Evolutionary conservation across 345 rosid genomes (phyloP), one percentile per base, ranked within the genome.

Genomic region (Rhodomyrtus tomentosa): DNA sequence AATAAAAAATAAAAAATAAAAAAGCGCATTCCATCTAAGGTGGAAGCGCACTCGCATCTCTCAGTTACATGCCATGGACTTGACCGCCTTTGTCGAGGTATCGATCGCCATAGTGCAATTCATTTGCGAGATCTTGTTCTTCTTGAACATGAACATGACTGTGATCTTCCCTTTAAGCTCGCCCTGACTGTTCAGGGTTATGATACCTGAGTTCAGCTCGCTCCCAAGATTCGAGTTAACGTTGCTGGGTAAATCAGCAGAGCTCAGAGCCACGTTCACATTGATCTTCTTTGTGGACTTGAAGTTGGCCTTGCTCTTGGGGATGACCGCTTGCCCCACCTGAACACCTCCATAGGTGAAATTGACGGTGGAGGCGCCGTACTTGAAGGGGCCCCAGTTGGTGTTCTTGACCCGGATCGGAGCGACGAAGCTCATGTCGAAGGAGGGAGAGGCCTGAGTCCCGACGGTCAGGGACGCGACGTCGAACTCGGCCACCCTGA

Each of bases 331-430:
- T 62, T 7, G 42, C 29, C 87, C 89, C 22, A 87, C 89, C 22
- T 15, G 24, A 11, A 15, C 73, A 18, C 83, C 87, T 2, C 50
- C 83, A 40, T 87, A 87, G 24, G 81, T 38, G 80, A 87, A 82
- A 22, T 1, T n/a, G 2, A 85, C 32, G 1, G 10, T 81, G 82
- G 84, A 59, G 3, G 59, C 72, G 0, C 18, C 88, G 27, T 56
- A 87, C 82, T 85, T 85, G 74, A 55, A 86, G 51, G 83, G 83
- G 21, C 88, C 88, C 82, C 84, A 86, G 56, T 87, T 87, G 55
- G 85, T 53, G 84, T 87, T 87, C 85, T 85, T 87, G 81, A 87
- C 14, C 81, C 81, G 79, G 50, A 87, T 49, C 29, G 86, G 85
- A 9, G 85, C 83, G 27, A 73, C 50, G 15, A 85, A 79, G 36